Evolutionary conservation across 1,284 basidiomycete genomes (phyloP).

Genomic region (Cutaneotrichosporon sp.): DNA sequence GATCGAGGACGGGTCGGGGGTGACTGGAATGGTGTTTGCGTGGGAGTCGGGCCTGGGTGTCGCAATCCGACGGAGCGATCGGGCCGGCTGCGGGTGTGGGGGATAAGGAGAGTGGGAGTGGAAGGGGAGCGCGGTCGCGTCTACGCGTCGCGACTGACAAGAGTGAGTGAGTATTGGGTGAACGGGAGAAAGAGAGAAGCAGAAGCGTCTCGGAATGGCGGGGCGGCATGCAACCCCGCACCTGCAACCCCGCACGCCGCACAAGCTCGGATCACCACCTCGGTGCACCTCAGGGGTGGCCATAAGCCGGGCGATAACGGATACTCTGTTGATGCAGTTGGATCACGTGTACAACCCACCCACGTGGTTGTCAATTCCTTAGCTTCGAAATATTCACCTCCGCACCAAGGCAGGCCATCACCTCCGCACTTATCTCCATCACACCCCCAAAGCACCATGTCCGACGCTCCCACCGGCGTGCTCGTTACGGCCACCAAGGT

Average conservation of each 20-base stretch:
- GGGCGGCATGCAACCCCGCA: background rate
- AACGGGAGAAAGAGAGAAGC: background rate
- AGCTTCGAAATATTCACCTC: background rate
- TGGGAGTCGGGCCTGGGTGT: background rate
- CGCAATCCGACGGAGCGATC: background rate
- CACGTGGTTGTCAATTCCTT: conserved; percentile 2
- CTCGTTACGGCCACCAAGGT: conserved; percentile 54
- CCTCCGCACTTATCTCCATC: too few relatives aligned
- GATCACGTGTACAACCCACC: too few relatives aligned
- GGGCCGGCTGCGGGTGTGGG: background rate
- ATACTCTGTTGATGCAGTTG: too few relatives aligned
- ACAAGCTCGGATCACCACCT: background rate
- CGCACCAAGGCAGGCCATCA: conserved; percentile 1
- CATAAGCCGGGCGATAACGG: background rate
- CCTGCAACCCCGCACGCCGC: background rate
- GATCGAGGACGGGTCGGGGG: background rate
- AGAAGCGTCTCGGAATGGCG: background rate
- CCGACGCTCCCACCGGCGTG: conserved; percentile 35
- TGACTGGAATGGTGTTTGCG: background rate
- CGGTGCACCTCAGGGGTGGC: background rate
- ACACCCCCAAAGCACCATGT: conserved; percentile 17
- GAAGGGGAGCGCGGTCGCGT: background rate
- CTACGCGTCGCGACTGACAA: background rate
- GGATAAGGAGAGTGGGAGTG: too few relatives aligned
- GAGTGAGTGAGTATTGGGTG: background rate